Percentiles rank a stretch among this genome's conserved stretches.
phyloP scores from a whole-genome alignment of 169 alveolate species.

The Perkinsus marinus region DNA sequence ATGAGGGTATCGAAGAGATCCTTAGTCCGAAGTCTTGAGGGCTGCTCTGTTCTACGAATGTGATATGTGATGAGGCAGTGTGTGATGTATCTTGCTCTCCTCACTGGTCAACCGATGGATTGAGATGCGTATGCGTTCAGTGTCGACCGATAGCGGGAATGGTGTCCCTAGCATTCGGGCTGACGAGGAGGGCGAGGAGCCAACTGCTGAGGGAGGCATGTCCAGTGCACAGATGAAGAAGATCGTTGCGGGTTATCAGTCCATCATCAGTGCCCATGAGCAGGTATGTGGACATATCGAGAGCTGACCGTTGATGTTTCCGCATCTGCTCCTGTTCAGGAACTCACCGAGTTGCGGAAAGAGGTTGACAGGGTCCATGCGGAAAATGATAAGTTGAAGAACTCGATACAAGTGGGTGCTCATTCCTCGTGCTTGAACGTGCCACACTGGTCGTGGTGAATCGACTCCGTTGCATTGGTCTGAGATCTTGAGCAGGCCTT shows the following conservation, averaged over 20 bases:
- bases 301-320: no score
- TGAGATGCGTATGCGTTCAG: background rate
- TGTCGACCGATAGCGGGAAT: background rate
- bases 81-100: no score
- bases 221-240: background rate
- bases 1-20: no score
- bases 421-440: no score
- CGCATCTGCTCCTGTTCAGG: background rate
- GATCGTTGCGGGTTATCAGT: background rate
- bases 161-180: background rate
- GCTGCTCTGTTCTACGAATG: no score
- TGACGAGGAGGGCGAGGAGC: background rate
- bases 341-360: background rate
- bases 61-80: no score
- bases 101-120: no score
- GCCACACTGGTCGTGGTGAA: no score
- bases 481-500: no score
- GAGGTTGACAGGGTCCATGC: background rate
- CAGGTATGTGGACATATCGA: background rate
- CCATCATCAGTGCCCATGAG: background rate
- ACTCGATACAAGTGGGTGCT: background rate
- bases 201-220: background rate
- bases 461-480: no score
- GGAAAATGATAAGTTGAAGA: background rate
- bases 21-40: no score